A percentile compares a stretch with the other conserved stretches of the same genome.
phyloP scores from a whole-genome alignment of 2,329 filamentous ascomycete genomes.

The Madurella mycetomatis region DNA sequence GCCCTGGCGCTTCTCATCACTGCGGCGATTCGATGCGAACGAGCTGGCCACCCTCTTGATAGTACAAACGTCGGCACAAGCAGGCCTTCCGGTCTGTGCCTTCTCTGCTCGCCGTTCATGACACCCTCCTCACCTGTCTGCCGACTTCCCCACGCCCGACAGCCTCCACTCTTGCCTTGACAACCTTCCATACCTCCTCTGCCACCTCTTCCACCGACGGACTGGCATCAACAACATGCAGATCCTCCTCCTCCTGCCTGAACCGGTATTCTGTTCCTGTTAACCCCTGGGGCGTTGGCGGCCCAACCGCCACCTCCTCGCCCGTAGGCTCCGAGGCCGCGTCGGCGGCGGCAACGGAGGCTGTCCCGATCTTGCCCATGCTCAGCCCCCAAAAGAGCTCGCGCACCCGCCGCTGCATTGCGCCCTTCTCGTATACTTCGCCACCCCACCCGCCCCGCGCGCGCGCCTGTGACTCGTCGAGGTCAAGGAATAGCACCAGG shows the following conservation, averaged over 20 bases:
- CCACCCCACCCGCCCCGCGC: conserved; percentile 80
- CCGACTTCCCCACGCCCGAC: conserved; percentile 50
- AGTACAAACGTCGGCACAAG: background rate
- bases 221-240: conserved; percentile 52
- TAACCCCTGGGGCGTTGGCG: conserved; percentile 15
- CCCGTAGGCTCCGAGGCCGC: conserved; percentile 9
- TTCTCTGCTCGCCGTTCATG: conserved; percentile 22
- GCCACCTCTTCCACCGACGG: conserved; percentile 53
- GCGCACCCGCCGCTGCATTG: conserved; percentile 76
- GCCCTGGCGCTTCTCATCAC: too few relatives aligned
- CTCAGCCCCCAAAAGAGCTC: conserved; percentile 63
- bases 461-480: conserved; percentile 67
- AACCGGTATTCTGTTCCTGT: conserved; percentile 33
- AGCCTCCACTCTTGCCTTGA: conserved; percentile 42
- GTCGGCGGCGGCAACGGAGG: conserved; percentile 20
- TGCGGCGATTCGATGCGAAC: too few relatives aligned
- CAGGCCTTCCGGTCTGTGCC: background rate
- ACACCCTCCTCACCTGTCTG: conserved; percentile 41
- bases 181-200: conserved; percentile 51
- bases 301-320: conserved; percentile 18
- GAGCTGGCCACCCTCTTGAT: background rate
- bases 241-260: conserved; percentile 48
- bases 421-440: conserved; percentile 81
- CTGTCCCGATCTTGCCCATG: conserved; percentile 40
- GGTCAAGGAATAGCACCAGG: conserved; percentile 79